Evolutionary conservation across 2,329 filamentous ascomycete species (phyloP), one percentile per base, ranked within the genome.

Genomic region (Tetracladium maxilliforme): DNA sequence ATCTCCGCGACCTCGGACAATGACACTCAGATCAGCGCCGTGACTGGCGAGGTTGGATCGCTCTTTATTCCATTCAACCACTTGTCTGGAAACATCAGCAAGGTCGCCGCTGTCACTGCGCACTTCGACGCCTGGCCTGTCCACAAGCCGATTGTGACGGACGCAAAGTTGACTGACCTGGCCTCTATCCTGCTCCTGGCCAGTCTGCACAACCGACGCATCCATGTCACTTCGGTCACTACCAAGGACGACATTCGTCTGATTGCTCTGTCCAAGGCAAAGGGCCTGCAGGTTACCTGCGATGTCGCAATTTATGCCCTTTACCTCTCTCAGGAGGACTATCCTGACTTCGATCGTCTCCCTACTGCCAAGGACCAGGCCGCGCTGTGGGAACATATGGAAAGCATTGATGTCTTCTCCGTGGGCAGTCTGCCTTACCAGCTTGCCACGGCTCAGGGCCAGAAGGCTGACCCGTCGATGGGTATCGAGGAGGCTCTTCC

Each of bases 41-140:
- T 84, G 28, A 70, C 72, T 11, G 60, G 65, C 24, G 77, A 84
- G 36, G 79, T 86, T 28, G 80, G 79, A 15, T 82, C 79, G 12
- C 60, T 86, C 21, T 86, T 83, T 54, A 79, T 86, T 33, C 79
- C 79, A 10, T 86, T 86, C 61, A 82, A 86, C 50, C 68, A 47
- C 47, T 56, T 84, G 14, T 79, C 76, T 31, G 78, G 77, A 38
- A 86, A 84, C 48, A 83, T 86, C 48, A 83, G 71, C 63, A 82
- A 82, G 57, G 79, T 84, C 22, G 76, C 79, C 12, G 71, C 78
- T 7, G 76, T 84, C 33, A 81, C 76, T 26, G 69, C 73, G 31
- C 79, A 86, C 55, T 86, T 86, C 41, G 74, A 74, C 32, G 64
- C 71, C 14, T 86, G 79, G 79, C 79, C 79, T 18, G 57, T 61